Evolutionary conservation across 2,329 filamentous ascomycete species (phyloP), one percentile per base, ranked within the genome.

Genomic region (Stagonosporopsis tanaceti): DNA sequence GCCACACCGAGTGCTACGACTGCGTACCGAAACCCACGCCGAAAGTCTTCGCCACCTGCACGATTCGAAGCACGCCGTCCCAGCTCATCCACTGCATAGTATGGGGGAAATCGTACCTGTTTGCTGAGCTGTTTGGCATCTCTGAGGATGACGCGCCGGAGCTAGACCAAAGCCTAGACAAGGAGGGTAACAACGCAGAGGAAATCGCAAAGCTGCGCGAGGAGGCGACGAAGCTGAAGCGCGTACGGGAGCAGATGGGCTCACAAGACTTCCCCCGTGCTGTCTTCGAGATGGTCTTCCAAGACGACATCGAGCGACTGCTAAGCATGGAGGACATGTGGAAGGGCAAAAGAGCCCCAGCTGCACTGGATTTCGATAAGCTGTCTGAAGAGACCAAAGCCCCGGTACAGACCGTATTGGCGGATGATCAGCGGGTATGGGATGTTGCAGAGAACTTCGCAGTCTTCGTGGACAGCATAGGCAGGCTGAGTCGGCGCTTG

Each of bases 81-180:
- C 94, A 98, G 70, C 92, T 94, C 0, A 98, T 99, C 40, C 95
- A 99, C 78, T 98, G 95, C 79, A 99, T 99, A 60, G 94, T 99
- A 2, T 99, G 95, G 95, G 94, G 87, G 20, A 99, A 98, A 79
- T 97, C 93, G 75, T 99, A 98, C 75, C 84, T 99, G 8, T 85
- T 99, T 59, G 95, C 92, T 64, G 95, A 99, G 76, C 88, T 99
- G 7, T 99, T 97, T 67, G 95, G 95, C 17, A 87, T 87, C 3
- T 96, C 92, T 67, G 94, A 98, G 76, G 92, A 97, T 59, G 90
- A 94, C 62, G 85, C 90, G 1, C 84, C 88, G 1, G 86, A 89
- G 37, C 85, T 98, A 60, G 93, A 97, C 70, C 86, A 91, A 64
- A 89, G 90, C 1, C 85, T 89, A 64, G 89, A 96, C 72, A 86